phyloP scores from a whole-genome alignment of 23 red algal genomes.

The Gracilaria vermiculophylla region DNA sequence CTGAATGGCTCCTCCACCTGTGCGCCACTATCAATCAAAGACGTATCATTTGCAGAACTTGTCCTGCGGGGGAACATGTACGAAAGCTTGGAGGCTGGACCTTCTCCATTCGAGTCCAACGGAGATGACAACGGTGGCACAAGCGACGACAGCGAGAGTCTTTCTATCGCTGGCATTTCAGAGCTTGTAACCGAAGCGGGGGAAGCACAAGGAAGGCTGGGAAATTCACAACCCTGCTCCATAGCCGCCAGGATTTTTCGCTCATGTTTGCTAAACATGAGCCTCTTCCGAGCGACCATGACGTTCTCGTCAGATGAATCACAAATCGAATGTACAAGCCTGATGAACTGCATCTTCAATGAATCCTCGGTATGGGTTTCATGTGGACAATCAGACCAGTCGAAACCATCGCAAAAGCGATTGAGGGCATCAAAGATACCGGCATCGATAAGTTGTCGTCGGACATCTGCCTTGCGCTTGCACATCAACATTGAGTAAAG shows the following conservation, averaged over 20 bases:
- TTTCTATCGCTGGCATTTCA: slow-evolving; percentile 11
- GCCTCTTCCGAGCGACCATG: background rate
- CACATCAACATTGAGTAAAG: slow-evolving; percentile 67
- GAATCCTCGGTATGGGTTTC: slow-evolving; percentile 55
- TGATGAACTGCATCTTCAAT: slow-evolving; percentile 51
- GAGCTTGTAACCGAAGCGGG: slow-evolving; percentile 6
- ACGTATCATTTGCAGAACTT: background rate
- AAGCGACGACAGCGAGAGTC: background rate
- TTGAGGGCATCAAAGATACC: slow-evolving; percentile 55
- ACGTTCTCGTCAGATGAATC: slow-evolving; percentile 28
- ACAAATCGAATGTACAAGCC: slow-evolving; percentile 49
- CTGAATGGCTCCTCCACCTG: background rate
- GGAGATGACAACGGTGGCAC: background rate
- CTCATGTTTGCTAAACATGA: slow-evolving; percentile 47
- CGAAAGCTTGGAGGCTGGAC: background rate
- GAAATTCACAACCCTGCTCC: slow-evolving; percentile 24
- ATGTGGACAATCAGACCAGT: slow-evolving; percentile 42
- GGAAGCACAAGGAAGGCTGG: background rate
- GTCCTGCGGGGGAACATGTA: background rate
- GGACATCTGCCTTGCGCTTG: slow-evolving; percentile 65
- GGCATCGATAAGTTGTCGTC: slow-evolving; percentile 22
- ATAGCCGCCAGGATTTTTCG: background rate
- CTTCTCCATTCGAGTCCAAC: background rate
- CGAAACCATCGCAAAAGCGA: slow-evolving; percentile 58
- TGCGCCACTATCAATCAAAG: background rate